A percentile compares a stretch with the other conserved stretches of the same genome.
Evolutionary conservation across 2,329 filamentous ascomycete species (phyloP).

Genomic region (Colletotrichum paranaense): DNA sequence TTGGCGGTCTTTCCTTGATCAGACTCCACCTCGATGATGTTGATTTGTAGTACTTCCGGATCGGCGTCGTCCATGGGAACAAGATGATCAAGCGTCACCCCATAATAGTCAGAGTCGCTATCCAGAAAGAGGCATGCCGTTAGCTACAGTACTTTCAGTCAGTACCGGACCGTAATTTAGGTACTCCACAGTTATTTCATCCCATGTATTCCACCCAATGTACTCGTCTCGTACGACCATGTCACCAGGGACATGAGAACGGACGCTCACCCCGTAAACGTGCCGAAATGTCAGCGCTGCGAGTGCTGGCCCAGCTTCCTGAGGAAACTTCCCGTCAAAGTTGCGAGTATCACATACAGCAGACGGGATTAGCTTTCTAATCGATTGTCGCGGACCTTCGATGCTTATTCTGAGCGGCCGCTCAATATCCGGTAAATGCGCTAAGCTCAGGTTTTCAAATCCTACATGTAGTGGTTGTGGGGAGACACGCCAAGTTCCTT

Average conservation of each 20-base stretch:
- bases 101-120: slow-evolving; percentile 49
- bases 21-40: slow-evolving; percentile 53
- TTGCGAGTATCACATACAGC: slow-evolving; percentile 27
- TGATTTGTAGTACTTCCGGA: slow-evolving; percentile 55
- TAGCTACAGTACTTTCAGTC: too few relatives aligned
- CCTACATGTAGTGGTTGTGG: too few relatives aligned
- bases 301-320: slow-evolving; percentile 32
- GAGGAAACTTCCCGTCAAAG: slow-evolving; percentile 15
- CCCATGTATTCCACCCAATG: slow-evolving; percentile 18
- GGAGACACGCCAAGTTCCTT: too few relatives aligned
- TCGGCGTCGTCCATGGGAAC: slow-evolving; percentile 47
- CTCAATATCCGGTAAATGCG: slow-evolving; percentile 34
- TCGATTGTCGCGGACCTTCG: slow-evolving; percentile 36
- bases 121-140: not conserved
- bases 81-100: slow-evolving; percentile 54
- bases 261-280: slow-evolving; percentile 31
- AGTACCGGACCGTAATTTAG: too few relatives aligned
- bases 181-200: not conserved
- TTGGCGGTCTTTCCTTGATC: slow-evolving; percentile 47
- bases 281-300: slow-evolving; percentile 30
- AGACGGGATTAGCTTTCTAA: slow-evolving; percentile 37
- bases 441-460: too few relatives aligned
- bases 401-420: slow-evolving; percentile 38
- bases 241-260: slow-evolving; percentile 4
- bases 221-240: slow-evolving; percentile 39